Conservation (phyloP, 2,329 filamentous ascomycete species). For the Sordariomycetes sp. region DNA sequence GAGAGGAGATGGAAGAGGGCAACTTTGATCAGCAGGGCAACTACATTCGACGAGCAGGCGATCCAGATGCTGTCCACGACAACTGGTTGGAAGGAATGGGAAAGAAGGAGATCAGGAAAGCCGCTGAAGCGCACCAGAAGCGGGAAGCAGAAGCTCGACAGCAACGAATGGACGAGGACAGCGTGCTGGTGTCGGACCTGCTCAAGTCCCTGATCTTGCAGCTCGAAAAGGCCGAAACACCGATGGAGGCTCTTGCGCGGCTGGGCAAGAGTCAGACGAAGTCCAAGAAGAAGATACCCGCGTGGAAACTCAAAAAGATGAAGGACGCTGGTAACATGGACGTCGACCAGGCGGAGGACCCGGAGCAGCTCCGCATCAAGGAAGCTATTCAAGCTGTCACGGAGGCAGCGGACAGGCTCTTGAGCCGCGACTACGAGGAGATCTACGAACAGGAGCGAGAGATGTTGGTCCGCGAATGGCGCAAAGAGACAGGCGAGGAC, state of each 20-base stretch:
- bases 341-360: conserved; percentile 55
- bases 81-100: conserved; percentile 86
- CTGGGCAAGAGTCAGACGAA: conserved; percentile 61
- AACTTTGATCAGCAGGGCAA: conserved; percentile 87
- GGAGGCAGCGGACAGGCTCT: conserved; percentile 77
- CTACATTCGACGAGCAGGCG: conserved; percentile 78
- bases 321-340: conserved; percentile 58
- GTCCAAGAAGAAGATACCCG: conserved; percentile 46
- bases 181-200: conserved; percentile 62
- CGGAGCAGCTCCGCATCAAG: conserved; percentile 60
- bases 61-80: conserved; percentile 86
- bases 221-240: conserved; percentile 74
- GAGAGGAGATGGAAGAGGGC: conserved; percentile 82
- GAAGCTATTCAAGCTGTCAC: conserved; percentile 75
- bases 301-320: conserved; percentile 64
- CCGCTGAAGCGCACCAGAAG: conserved; percentile 79
- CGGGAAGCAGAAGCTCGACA: conserved; percentile 68
- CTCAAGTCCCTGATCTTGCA: conserved; percentile 62
- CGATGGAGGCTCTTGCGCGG: conserved; percentile 77
- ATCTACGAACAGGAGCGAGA: conserved; percentile 88
- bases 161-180: conserved; percentile 66
- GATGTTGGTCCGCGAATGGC: conserved; percentile 71
- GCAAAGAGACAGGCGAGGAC: conserved; percentile 75
- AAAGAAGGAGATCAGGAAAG: conserved; percentile 87
- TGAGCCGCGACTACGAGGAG: conserved; percentile 76